Base-by-base conservation (phyloP, 352 stramenopile species). In the Thraustochytrium aureum region DNA sequence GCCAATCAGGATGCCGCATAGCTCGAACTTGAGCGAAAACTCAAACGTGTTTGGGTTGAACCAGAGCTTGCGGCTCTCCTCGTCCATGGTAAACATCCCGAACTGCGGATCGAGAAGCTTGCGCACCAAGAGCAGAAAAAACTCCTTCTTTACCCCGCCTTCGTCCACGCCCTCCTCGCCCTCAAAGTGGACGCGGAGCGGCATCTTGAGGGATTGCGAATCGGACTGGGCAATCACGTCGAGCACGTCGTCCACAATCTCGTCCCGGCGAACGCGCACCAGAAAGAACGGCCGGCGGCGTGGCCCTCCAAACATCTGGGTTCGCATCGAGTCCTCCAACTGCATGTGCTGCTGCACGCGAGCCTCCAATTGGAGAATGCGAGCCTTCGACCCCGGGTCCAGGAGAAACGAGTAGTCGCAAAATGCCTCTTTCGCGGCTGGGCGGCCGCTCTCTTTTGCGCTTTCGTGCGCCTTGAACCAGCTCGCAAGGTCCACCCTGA, bases 121-220 rank as follows among this genome's bases (percentile, higher is more conserved):
- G 72, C 67, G 82, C 81, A 84, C 79, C 32, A 95, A 75, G 14
- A 96, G 83, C 82, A 94, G 88, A 67, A 95, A 96, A 83, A 94
- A 95, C 84, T 96, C 91, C 79, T 93, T 93, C 0, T 87, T 87
- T 1, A 95, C 89, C 20, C 91, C 91, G 52, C 91, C 91, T 20
- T 90, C 90, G 87, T 96, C 91, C 22, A 96, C 79, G 72, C 90
- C 91, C 64, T 93, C 89, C 85, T 96, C 91, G 41, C 89, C 89
- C 45, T 89, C 86, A 74, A 94, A 94, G 4, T 87, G 76, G 2
- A 88, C 86, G 6, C 79, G 67, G 2, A 88, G 81, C 45, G 83
- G 83, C 43, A 86, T 87, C 61, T 85, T 76, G 37, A 85, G 60
- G 2, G 54, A 41, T 30, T 73, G 30, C 17, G 14, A 39, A 30